phyloP scores from a whole-genome alignment of 108 stramenopile genomes.

The Nannochloropsis gaditana region DNA sequence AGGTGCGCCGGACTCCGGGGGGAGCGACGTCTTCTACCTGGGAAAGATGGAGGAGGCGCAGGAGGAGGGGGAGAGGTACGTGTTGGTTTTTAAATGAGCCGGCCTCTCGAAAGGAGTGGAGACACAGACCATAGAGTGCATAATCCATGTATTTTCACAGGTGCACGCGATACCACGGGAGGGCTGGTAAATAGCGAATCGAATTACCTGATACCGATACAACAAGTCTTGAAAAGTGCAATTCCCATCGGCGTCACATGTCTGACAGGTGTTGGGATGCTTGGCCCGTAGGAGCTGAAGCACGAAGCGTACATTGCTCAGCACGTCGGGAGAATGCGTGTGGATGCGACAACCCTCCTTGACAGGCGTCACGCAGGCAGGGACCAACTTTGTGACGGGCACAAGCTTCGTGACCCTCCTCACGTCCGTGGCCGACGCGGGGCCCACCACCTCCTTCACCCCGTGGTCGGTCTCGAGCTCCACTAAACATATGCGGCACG shows the following conservation, averaged over 20 bases:
- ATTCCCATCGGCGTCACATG: conserved; percentile 52
- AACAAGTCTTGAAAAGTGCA: conserved; percentile 54
- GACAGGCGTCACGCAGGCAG: conserved; percentile 49
- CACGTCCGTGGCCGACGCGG: neutral
- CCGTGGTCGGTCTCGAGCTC: conserved; percentile 44
- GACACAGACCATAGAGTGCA: too few relatives aligned
- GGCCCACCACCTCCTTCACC: neutral
- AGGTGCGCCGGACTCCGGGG: conserved; percentile 36
- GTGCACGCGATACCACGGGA: too few relatives aligned
- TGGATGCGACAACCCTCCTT: conserved; percentile 39
- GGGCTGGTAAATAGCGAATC: too few relatives aligned
- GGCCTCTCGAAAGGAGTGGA: too few relatives aligned
- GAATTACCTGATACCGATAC: conserved; percentile 46
- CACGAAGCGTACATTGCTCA: conserved; percentile 43
- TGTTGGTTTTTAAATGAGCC: neutral
- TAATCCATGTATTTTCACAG: too few relatives aligned
- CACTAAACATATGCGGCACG: conserved; percentile 55
- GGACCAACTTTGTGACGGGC: conserved; percentile 33
- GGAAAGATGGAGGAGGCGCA: neutral
- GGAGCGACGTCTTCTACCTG: conserved; percentile 47
- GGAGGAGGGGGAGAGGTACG: neutral
- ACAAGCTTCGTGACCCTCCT: neutral
- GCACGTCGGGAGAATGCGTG: conserved; percentile 25
- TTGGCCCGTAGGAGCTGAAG: conserved; percentile 49
- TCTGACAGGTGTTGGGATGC: conserved; percentile 54